Evolutionary conservation across 352 stramenopile species (phyloP).

Genomic region (Globisporangium uncinulatum): DNA sequence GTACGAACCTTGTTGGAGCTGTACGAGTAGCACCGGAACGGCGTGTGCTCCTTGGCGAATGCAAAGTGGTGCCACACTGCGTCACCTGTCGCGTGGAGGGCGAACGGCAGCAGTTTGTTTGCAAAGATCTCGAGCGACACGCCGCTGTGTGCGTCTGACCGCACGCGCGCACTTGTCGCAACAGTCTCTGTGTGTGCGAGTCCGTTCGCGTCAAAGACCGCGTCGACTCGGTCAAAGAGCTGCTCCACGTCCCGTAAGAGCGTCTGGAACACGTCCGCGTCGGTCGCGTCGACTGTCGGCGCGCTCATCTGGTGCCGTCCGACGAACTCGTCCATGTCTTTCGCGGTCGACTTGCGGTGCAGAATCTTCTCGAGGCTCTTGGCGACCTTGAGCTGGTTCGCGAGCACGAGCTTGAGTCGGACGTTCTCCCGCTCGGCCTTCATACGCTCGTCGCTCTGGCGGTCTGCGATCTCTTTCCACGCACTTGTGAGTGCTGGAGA

Average conservation of each 20-base stretch:
- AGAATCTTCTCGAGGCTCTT: slow-evolving; percentile 38
- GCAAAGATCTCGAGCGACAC: slow-evolving; percentile 32
- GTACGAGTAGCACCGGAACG: slow-evolving; percentile 1
- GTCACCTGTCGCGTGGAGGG: slow-evolving; percentile 23
- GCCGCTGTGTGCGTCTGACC: slow-evolving; percentile 1
- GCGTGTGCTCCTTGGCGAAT: slow-evolving; percentile 1
- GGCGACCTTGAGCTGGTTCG: slow-evolving; percentile 59
- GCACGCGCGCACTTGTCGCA: neutral
- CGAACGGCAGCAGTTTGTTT: slow-evolving; percentile 29
- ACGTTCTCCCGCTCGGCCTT: slow-evolving; percentile 55
- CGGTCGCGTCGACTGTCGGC: neutral
- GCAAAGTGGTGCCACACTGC: slow-evolving; percentile 33
- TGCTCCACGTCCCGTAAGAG: neutral
- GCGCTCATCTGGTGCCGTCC: neutral
- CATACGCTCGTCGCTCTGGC: slow-evolving; percentile 21
- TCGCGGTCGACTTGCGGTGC: slow-evolving; percentile 16
- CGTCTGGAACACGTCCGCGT: neutral
- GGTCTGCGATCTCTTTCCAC: neutral
- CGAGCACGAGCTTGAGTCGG: slow-evolving; percentile 40
- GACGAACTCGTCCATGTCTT: neutral
- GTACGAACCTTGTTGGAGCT: neutral
- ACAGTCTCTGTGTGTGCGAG: neutral
- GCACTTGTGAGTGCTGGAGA: neutral
- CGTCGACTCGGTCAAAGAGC: neutral
- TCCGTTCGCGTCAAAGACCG: slow-evolving; percentile 3